Conservation (phyloP, 805 yeast species). For the Limtongozyma cylindracea region DNA sequence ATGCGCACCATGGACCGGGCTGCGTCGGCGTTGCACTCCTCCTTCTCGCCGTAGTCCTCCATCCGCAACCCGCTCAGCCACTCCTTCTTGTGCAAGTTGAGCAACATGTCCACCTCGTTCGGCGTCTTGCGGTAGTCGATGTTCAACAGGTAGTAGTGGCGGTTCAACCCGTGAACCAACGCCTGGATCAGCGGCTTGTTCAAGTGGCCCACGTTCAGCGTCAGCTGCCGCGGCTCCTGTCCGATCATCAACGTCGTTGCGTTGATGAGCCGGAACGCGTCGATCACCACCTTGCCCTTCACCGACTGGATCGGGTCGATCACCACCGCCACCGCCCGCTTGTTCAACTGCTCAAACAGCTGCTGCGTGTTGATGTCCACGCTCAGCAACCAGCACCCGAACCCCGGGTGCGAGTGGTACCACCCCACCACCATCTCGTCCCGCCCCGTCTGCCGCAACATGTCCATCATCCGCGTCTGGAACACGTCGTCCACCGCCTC, state of each 20-base stretch:
- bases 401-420: conserved; percentile 99
- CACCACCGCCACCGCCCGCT: conserved; percentile 94
- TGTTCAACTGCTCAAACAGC: conserved; percentile 87
- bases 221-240: conserved; percentile 93
- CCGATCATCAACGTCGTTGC: conserved; percentile 79
- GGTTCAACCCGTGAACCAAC: conserved; percentile 85
- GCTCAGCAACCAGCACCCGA: conserved; percentile 97
- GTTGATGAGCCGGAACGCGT: conserved; percentile 88
- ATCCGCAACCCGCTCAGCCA: conserved; percentile 87
- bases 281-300: conserved; percentile 95
- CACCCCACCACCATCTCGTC: conserved; percentile 99
- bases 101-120: conserved; percentile 78
- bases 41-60: conserved; percentile 54
- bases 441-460: conserved; percentile 97
- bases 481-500: conserved; percentile 99
- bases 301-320: conserved; percentile 97
- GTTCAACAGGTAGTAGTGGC: conserved; percentile 88
- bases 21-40: conserved; percentile 45
- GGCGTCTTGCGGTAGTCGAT: conserved; percentile 86
- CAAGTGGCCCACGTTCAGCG: conserved; percentile 84
- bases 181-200: conserved; percentile 96
- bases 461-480: conserved; percentile 98
- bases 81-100: conserved; percentile 80
- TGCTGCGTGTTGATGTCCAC: conserved; percentile 97
- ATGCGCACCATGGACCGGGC: conserved; percentile 66